These are phyloP conservation scores for Monilinia fructigena DNA, from an alignment of 2,329 filamentous ascomycete genomes.

Conservation along the genomic window DNA sequence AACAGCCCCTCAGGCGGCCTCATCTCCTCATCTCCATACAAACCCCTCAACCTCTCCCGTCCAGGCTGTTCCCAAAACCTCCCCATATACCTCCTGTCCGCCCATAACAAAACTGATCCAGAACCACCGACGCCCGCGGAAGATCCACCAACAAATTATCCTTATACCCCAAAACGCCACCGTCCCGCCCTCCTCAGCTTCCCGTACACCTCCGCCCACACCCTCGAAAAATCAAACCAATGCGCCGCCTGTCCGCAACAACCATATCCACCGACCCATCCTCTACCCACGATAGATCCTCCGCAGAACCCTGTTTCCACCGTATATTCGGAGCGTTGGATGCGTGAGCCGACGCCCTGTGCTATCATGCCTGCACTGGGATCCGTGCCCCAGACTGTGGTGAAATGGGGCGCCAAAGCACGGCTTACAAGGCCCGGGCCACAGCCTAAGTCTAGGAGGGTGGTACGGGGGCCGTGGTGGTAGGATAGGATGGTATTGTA, in stretches of 20 bases:
- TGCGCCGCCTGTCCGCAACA: slow-evolving; percentile 58
- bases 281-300: slow-evolving; percentile 52
- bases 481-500: slow-evolving; percentile 55
- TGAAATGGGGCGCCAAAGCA: slow-evolving; percentile 53
- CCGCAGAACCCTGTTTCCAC: slow-evolving; percentile 52
- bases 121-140: slow-evolving; percentile 51
- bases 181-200: slow-evolving; percentile 56
- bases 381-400: slow-evolving; percentile 53
- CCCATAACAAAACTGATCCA: slow-evolving; percentile 57
- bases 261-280: slow-evolving; percentile 53
- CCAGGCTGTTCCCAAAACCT: slow-evolving; percentile 63
- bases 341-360: slow-evolving; percentile 49
- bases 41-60: slow-evolving; percentile 52
- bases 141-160: slow-evolving; percentile 59
- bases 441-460: slow-evolving; percentile 59
- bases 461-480: slow-evolving; percentile 45
- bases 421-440: slow-evolving; percentile 60
- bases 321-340: slow-evolving; percentile 43
- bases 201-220: slow-evolving; percentile 56
- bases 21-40: slow-evolving; percentile 49
- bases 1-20: slow-evolving; percentile 52
- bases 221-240: slow-evolving; percentile 60
- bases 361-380: slow-evolving; percentile 57
- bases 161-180: slow-evolving; percentile 66
- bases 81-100: slow-evolving; percentile 52